Conservation (phyloP, 2,329 filamentous ascomycete genomes). For the Ceratocystis destructans region DNA sequence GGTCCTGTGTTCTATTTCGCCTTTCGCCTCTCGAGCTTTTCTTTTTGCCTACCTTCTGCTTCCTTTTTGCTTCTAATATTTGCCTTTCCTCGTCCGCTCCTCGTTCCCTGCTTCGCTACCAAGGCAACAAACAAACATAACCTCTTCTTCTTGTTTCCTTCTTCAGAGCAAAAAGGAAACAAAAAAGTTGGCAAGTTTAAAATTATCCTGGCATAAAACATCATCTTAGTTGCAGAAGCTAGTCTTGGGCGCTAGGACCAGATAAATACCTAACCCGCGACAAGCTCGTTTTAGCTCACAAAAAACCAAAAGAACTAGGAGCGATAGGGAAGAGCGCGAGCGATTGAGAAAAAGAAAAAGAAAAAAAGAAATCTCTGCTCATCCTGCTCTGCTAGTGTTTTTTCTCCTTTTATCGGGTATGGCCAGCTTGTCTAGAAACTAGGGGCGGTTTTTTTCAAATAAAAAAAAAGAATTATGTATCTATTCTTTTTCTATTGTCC, state of each 20-base stretch:
- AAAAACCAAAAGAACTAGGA: not conserved
- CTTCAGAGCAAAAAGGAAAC: not conserved
- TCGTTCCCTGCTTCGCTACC: not conserved
- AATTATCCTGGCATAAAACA: conserved; percentile 4
- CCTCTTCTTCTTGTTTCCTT: not conserved
- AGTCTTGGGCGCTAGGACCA: conserved; percentile 1
- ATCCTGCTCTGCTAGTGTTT: not conserved
- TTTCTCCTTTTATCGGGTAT: not conserved
- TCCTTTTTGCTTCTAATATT: not conserved
- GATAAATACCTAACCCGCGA: conserved; percentile 1
- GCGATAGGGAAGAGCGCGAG: not conserved
- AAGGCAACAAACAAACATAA: not conserved
- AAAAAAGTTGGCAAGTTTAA: not conserved
- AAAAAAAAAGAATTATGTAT: too few relatives aligned
- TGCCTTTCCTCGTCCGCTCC: not conserved
- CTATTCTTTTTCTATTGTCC: not conserved
- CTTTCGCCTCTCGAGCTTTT: not conserved
- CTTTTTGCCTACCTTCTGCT: not conserved
- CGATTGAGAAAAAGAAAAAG: not conserved
- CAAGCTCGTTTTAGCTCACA: not conserved
- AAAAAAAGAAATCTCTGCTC: conserved; percentile 6
- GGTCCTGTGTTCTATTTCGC: too few relatives aligned
- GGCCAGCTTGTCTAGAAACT: not conserved
- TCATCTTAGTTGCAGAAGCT: conserved; percentile 2
- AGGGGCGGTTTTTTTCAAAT: not conserved